Evolutionary conservation across 352 stramenopile genomes (phyloP), one percentile per base, ranked within the genome.

Genomic region (Hyaloperonospora arabidopsidis): DNA sequence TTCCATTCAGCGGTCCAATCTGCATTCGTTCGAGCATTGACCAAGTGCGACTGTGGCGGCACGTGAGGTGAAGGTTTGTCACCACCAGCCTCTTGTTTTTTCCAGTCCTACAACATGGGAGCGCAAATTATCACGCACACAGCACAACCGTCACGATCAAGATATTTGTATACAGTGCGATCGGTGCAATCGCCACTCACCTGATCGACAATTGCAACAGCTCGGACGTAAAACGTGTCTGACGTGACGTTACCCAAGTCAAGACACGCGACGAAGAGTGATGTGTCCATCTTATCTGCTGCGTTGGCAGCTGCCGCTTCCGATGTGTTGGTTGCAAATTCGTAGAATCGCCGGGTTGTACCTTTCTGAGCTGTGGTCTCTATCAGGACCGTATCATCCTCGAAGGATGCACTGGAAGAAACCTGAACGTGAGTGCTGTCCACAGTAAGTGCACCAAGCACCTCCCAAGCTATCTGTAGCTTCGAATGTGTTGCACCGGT

Each of bases 21-120:
- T 0, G 65, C 52, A 39, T 93, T 91, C 17, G 80, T 91, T 46
- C 83, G 73, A 29, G 78, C 80, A 52, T 93, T 93, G 32, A 93
- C 83, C 13, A 89, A 55, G 57, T 93, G 83, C 7, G 80, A 90
- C 63, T 93, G 83, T 22, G 83, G 83, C 19, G 71, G 74, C 34
- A 89, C 71, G 8, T 57, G 61, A 13, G 83, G 83, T n/a, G 77
- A 84, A 29, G 77, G 75, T 19, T 46, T 49, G 38, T 89, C 68
- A 22, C 78, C 65, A 14, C 68, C 69, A 22, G 50, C 49, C 14
- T 69, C 76, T 52, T 88, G 72, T 1, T 54, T 62, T 43, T 67
- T 84, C 84, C 84, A 94, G 46, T 82, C 67, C 74, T 83, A 54
- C 14, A 47, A 12, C 17, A 40, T 7, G n/a, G n/a, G 7, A 29